Base-by-base conservation (phyloP, 1,284 basidiomycete genomes). In the Phlebopus sp. region DNA sequence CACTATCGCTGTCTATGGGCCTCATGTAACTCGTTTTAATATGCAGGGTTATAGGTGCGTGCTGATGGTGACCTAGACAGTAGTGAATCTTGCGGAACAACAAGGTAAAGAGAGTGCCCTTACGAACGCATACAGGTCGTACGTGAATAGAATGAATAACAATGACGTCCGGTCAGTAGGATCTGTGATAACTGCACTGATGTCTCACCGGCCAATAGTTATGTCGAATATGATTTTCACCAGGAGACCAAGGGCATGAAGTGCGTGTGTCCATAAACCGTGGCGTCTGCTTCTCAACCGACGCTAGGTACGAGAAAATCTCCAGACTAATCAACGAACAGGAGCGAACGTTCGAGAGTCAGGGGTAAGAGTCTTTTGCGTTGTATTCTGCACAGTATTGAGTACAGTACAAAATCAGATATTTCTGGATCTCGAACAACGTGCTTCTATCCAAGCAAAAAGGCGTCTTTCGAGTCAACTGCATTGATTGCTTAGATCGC, bases 401-500 rank as follows among this genome's bases (percentile, higher is more conserved):
- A 50, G 40, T 42, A 36, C 45, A 50, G 40, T 42, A 36, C 45
- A 17, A 44, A 31, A 32, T 23, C 57, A 92, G 90, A 23, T 95
- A 88, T 63, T 79, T 91, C 54, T 97, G 93, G 93, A 78, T 89
- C 9, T 87, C 88, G 1, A 78, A 86, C 51, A 74, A 82, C 32
- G 73, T 75, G 17, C 73, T 85, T 8, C 77, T 94, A 66, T 87
- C 90, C 4, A 79, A 82, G 55, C 95, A 97, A 66, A 83, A 82
- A 42, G 92, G 92, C 1, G 82, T 88, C 2, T 94, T 90, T 67
- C 81, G 94, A 5, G 77, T 86, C 17, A 95, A 95, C 61, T 98
- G 95, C 63, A 94, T 97, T 49, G 95, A 98, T 64, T 96, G 93
- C 73, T 59, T 90, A 45, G 92, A 94, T 62, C 76, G 94, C 42